Base-by-base conservation (phyloP, 2,329 filamentous ascomycete species). In the Xylaria sp. region DNA sequence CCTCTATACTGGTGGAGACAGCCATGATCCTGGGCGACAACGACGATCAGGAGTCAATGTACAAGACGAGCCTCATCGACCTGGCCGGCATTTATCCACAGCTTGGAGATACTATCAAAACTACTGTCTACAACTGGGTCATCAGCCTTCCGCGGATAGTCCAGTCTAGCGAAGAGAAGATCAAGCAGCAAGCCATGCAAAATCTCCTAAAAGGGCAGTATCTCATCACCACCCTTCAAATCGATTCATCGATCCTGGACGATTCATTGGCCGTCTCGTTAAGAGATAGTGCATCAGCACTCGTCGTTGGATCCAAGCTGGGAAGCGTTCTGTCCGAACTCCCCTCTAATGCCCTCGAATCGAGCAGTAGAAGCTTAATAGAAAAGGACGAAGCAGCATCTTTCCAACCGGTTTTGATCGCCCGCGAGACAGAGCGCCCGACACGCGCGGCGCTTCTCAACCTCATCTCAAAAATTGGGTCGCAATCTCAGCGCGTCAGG, bases 121-220 rank as follows among this genome's bases (percentile, higher is more conserved):
- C 85, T 32, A 91, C 88, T 0, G 84, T 97, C 0, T 92, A 95
- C 78, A 90, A 89, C 61, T 98, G 94, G 94, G 86, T 94, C 27
- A 88, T 89, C 2, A 90, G 93, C 48, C 85, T 99, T 19, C 91
- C 95, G 4, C 88, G 94, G 17, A 81, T 93, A 14, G 94, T 98
- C 89, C 93, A 95, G 77, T 88, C 90, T 8, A 91, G 90, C 72
- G 94, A 98, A 74, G 93, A 97, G 73, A 85, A 85, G n/a, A 83
- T 86, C 32, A 97, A 97, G 78, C 85, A 89, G 69, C 86, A 87
- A 64, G 89, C 90, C 1, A 86, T 98, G 30, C 86, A 86, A 32
- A 93, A 95, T 70, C 86, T 99, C n/a, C 88, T 91, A 14, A 91
- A 90, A 56, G 90, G 92, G 0, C 89, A 93, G 61, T 84, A 87